Conservation (phyloP, 257 asterid genomes). For the Gentiana straminea region DNA sequence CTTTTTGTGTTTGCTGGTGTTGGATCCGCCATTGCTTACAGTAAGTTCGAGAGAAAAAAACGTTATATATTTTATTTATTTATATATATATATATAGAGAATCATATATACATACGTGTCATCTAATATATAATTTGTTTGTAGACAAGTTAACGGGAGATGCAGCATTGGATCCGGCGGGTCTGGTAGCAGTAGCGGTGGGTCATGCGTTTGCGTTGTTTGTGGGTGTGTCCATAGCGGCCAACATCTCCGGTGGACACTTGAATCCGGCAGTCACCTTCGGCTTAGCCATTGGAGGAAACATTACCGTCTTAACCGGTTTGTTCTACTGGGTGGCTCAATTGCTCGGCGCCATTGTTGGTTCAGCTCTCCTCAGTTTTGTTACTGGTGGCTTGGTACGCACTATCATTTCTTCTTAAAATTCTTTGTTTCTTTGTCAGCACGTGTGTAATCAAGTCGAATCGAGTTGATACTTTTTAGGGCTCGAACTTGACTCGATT, state of each 20-base stretch:
- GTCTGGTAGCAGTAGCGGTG: conserved; percentile 59
- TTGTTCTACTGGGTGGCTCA: conserved; percentile 71
- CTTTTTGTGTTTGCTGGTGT: conserved; percentile 81
- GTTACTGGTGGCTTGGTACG: conserved; percentile 56
- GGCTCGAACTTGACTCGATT: no score
- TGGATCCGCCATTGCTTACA: conserved; percentile 66
- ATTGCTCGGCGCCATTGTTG: conserved; percentile 52
- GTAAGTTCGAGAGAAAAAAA: conserved; percentile 18
- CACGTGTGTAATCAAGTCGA: no score
- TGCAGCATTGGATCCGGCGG: conserved; percentile 49
- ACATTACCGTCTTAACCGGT: conserved; percentile 60
- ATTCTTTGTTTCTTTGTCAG: background rate
- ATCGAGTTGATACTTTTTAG: no score
- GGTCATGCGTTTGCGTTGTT: conserved; percentile 73
- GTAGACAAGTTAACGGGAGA: conserved; percentile 40
- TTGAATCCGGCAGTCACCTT: conserved; percentile 75
- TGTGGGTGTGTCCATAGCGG: conserved; percentile 66
- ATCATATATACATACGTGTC: no score
- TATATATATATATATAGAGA: background rate
- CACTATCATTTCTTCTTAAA: background rate
- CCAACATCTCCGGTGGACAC: conserved; percentile 77
- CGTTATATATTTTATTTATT: background rate
- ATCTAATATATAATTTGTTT: background rate
- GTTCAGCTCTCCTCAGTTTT: conserved; percentile 47
- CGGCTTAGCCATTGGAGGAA: conserved; percentile 70